These are phyloP conservation scores for Ambrosia trifida DNA, from an alignment of 129 eudicot species.

Conservation along the genomic window DNA sequence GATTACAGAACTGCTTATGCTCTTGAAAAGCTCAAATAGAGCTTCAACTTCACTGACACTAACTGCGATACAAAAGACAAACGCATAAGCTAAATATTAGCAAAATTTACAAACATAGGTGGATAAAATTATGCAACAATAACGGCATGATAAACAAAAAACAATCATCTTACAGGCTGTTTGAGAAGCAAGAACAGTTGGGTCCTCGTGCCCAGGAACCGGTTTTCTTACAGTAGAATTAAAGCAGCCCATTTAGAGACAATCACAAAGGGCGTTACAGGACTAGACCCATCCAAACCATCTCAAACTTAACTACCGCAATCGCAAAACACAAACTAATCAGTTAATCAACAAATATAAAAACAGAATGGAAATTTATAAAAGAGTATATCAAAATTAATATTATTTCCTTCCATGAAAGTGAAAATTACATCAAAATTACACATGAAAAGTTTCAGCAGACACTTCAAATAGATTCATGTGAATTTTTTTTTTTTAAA, in stretches of 20 bases:
- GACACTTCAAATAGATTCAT: background rate
- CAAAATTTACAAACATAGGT: background rate
- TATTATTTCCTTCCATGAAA: too few species aligned
- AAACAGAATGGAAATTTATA: background rate
- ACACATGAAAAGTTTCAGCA: background rate
- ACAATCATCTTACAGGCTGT: slow-evolving; percentile 82
- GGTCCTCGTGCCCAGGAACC: slow-evolving; percentile 81
- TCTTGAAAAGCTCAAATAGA: slow-evolving; percentile 88
- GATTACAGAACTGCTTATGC: slow-evolving; percentile 92
- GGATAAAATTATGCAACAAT: background rate
- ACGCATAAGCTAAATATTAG: slow-evolving; percentile 5
- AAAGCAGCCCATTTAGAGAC: slow-evolving; percentile 84
- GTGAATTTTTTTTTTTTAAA: too few species aligned
- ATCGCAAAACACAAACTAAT: slow-evolving; percentile 43
- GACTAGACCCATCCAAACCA: slow-evolving; percentile 48
- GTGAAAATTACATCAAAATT: background rate
- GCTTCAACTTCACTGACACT: slow-evolving; percentile 99
- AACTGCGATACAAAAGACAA: slow-evolving; percentile 47
- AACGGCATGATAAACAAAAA: background rate
- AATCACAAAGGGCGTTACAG: slow-evolving; percentile 33
- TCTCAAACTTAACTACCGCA: slow-evolving; percentile 60
- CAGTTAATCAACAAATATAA: slow-evolving; percentile 20
- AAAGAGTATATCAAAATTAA: too few species aligned
- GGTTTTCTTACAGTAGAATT: slow-evolving; percentile 64
- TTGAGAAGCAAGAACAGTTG: slow-evolving; percentile 83